Evolutionary conservation across 2,329 filamentous ascomycete species (phyloP).

Genomic region (Aaosphaeria arxii): DNA sequence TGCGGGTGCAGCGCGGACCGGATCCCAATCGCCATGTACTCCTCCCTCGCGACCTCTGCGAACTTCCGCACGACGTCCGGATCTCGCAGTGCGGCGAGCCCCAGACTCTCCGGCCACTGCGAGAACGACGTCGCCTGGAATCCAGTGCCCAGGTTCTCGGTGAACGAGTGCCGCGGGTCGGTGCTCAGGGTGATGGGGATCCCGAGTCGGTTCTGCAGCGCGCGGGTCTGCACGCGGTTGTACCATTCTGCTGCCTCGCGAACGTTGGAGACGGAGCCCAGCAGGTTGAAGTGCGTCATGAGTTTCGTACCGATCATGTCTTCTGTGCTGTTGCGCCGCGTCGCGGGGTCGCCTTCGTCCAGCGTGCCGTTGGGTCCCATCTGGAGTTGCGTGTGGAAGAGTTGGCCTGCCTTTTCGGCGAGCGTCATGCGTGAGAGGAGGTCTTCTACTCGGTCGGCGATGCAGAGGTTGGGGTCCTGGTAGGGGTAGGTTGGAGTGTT

Average conservation of each 20-base stretch:
- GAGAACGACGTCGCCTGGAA: slow-evolving; percentile 46
- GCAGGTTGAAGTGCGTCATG: slow-evolving; percentile 49
- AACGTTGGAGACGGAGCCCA: slow-evolving; percentile 43
- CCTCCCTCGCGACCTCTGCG: slow-evolving; percentile 49
- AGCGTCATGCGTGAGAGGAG: slow-evolving; percentile 46
- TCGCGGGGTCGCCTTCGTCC: slow-evolving; percentile 9
- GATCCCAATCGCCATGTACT: slow-evolving; percentile 45
- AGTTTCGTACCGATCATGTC: slow-evolving; percentile 34
- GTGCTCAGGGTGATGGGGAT: slow-evolving; percentile 50
- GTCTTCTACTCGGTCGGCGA: slow-evolving; percentile 49
- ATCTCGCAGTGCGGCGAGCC: slow-evolving; percentile 49
- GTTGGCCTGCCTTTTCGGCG: slow-evolving; percentile 49
- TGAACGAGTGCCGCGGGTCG: slow-evolving; percentile 48
- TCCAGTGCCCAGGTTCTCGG: slow-evolving; percentile 43
- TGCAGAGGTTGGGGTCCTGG: slow-evolving; percentile 37
- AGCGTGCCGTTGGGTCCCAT: slow-evolving; percentile 33
- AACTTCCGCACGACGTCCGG: slow-evolving; percentile 45
- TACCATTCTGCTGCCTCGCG: slow-evolving; percentile 37
- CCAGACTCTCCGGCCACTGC: slow-evolving; percentile 52
- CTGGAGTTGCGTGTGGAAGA: slow-evolving; percentile 43
- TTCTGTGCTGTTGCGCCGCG: slow-evolving; percentile 23
- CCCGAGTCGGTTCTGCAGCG: slow-evolving; percentile 46
- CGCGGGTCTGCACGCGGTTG: slow-evolving; percentile 43
- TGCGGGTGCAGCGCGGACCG: slow-evolving; percentile 50
- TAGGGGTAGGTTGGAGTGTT: slow-evolving; percentile 19